These are phyloP conservation scores for Lactifluus volemus DNA, from an alignment of 768 basidiomycete species.

Conservation along the genomic window DNA sequence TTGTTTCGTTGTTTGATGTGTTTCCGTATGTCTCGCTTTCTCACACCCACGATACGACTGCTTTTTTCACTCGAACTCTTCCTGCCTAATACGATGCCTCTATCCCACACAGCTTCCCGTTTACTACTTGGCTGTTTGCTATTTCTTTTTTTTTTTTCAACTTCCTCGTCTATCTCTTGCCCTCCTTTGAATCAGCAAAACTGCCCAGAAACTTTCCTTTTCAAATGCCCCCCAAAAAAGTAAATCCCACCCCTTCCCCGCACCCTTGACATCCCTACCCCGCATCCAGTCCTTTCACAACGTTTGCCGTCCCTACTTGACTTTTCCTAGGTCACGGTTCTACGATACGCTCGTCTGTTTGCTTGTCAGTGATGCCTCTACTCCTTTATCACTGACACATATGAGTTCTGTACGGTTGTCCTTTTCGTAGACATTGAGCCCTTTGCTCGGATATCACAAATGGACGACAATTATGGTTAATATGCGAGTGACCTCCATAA, in stretches of 20 bases:
- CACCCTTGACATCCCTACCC: slow-evolving; percentile 5
- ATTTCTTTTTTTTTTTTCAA: not conserved
- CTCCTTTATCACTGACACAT: not conserved
- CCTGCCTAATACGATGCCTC: slow-evolving; percentile 1
- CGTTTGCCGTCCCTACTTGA: slow-evolving; percentile 20
- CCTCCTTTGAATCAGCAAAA: slow-evolving; percentile 12
- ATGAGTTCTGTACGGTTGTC: slow-evolving; percentile 10
- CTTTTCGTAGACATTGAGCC: slow-evolving; percentile 4
- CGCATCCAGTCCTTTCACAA: slow-evolving; percentile 15
- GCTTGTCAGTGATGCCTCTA: not conserved
- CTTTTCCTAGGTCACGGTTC: slow-evolving; percentile 3
- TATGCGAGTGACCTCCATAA: not conserved
- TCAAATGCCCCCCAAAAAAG: slow-evolving; percentile 4
- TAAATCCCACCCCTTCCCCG: not conserved
- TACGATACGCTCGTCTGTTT: slow-evolving; percentile 11
- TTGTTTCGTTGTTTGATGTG: slow-evolving; percentile 3
- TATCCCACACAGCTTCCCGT: not conserved
- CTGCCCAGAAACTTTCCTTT: not conserved
- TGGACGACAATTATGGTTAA: slow-evolving; percentile 17
- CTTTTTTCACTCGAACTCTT: slow-evolving; percentile 3
- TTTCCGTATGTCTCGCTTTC: slow-evolving; percentile 5
- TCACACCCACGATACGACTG: slow-evolving; percentile 2
- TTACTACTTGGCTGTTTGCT: slow-evolving; percentile 11
- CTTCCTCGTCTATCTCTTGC: not conserved
- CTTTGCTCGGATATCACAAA: not conserved